These are phyloP conservation scores for Sonneratia caseolaris DNA, from an alignment of 345 rosid genomes.

Conservation along the genomic window DNA sequence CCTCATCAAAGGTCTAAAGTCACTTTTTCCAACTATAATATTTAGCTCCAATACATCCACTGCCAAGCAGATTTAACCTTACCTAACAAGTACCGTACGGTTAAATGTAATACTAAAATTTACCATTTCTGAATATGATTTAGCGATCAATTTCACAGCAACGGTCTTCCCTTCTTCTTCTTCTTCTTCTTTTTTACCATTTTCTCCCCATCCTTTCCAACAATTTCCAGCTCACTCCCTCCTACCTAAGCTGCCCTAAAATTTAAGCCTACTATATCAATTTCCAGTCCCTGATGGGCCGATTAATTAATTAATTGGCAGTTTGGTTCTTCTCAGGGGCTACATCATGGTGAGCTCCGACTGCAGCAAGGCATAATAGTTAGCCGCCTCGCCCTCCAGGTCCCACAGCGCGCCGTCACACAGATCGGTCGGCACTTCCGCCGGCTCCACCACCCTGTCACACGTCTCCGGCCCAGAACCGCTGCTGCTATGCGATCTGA, in stretches of 20 bases:
- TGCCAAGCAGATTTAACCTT: too few relatives aligned
- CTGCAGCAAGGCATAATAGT: slow-evolving; percentile 51
- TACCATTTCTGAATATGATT: too few relatives aligned
- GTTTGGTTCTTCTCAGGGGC: not conserved
- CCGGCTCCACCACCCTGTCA: slow-evolving; percentile 21
- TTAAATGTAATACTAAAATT: too few relatives aligned
- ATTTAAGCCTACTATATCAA: not conserved
- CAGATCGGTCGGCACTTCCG: slow-evolving; percentile 15
- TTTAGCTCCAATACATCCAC: too few relatives aligned
- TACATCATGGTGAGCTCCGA: slow-evolving; percentile 32
- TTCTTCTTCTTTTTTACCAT: not conserved
- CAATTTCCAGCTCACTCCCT: slow-evolving; percentile 1
- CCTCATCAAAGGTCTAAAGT: too few relatives aligned
- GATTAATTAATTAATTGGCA: not conserved
- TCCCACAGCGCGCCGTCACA: slow-evolving; percentile 57
- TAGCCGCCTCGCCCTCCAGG: slow-evolving; percentile 63
- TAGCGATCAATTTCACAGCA: too few relatives aligned
- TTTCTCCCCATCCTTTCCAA: not conserved
- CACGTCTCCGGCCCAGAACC: slow-evolving; percentile 6
- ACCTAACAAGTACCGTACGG: too few relatives aligned
- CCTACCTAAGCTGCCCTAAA: not conserved
- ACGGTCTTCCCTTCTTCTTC: not conserved
- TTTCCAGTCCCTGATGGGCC: not conserved
- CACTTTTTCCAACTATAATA: too few relatives aligned
- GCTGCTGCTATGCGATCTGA: slow-evolving; percentile 7